Conservation (phyloP, 1,284 basidiomycete species). For the Gomphus sp. region DNA sequence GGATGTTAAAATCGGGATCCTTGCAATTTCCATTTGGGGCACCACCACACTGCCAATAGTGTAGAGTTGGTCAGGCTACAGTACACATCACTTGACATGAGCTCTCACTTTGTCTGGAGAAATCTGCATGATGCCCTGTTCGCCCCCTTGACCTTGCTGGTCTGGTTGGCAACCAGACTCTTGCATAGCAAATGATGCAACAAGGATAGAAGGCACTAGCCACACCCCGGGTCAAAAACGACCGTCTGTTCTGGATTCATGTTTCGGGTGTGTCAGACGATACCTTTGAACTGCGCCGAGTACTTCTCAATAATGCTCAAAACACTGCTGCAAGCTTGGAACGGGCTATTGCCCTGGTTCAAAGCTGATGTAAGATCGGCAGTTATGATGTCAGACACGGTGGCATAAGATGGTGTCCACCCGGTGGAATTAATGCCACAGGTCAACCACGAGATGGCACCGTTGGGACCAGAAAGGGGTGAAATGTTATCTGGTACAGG, state of each 20-base stretch:
- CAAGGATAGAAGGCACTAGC: conserved; percentile 57
- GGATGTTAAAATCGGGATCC: conserved; percentile 62
- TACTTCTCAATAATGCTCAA: conserved; percentile 55
- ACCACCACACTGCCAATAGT: conserved; percentile 36
- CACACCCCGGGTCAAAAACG: not conserved
- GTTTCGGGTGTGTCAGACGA: conserved; percentile 16
- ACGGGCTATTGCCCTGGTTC: conserved; percentile 41
- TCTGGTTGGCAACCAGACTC: conserved; percentile 65
- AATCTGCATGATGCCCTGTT: conserved; percentile 83
- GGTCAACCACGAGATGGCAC: conserved; percentile 67
- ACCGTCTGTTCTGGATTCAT: not conserved
- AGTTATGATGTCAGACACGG: conserved; percentile 42
- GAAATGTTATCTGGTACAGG: conserved; percentile 35
- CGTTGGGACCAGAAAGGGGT: conserved; percentile 59
- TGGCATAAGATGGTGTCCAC: conserved; percentile 56
- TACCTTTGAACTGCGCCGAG: conserved; percentile 38
- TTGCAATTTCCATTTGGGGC: conserved; percentile 58
- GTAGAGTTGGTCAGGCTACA: not conserved
- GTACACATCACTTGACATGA: not conserved
- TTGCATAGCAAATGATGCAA: conserved; percentile 83
- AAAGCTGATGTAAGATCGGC: conserved; percentile 43
- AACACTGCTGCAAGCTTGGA: conserved; percentile 53
- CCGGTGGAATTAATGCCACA: conserved; percentile 50
- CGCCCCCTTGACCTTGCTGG: conserved; percentile 66
- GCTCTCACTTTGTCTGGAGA: conserved; percentile 49